Percentiles rank a stretch among this genome's conserved stretches.
These are phyloP conservation scores for Blastobotrys terrestris DNA, from an alignment of 805 yeast genomes.

Conservation along the genomic window DNA sequence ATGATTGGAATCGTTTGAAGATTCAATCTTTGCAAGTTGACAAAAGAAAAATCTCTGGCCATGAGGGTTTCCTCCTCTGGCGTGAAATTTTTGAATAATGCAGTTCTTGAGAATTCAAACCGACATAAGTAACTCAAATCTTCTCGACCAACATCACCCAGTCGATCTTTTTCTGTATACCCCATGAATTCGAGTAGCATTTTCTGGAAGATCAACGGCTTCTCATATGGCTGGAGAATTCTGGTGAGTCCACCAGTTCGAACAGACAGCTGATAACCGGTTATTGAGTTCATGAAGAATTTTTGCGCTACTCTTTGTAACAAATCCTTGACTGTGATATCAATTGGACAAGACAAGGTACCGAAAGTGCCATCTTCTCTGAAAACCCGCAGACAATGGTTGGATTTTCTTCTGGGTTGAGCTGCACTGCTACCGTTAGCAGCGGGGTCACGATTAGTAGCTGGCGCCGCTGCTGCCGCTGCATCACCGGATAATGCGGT, in stretches of 20 bases:
- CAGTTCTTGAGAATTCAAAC: constrained; percentile 62
- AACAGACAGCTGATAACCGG: constrained; percentile 70
- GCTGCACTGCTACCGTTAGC: no score
- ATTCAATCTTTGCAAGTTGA: constrained; percentile 64
- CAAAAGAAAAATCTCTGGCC: constrained; percentile 61
- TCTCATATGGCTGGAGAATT: constrained; percentile 63
- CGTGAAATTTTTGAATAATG: constrained; percentile 50
- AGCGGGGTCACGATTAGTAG: no score
- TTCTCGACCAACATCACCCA: constrained; percentile 74
- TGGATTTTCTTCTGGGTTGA: constrained; percentile 14
- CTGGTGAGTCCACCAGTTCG: constrained; percentile 72
- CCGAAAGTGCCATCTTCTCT: constrained; percentile 81
- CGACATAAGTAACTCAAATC: constrained; percentile 79
- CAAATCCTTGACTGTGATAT: constrained; percentile 70
- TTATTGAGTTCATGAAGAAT: constrained; percentile 61
- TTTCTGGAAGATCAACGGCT: constrained; percentile 72
- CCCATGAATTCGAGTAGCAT: constrained; percentile 71
- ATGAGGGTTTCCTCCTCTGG: constrained; percentile 63
- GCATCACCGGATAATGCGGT: background rate
- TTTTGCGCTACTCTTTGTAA: constrained; percentile 67
- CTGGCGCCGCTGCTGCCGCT: background rate
- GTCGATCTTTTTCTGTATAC: constrained; percentile 66
- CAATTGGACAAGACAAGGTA: constrained; percentile 72
- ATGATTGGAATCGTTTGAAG: constrained; percentile 80
- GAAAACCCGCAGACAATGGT: constrained; percentile 55